Conservation (phyloP, 2,329 filamentous ascomycete species). For the Trichoderma simmonsii region DNA sequence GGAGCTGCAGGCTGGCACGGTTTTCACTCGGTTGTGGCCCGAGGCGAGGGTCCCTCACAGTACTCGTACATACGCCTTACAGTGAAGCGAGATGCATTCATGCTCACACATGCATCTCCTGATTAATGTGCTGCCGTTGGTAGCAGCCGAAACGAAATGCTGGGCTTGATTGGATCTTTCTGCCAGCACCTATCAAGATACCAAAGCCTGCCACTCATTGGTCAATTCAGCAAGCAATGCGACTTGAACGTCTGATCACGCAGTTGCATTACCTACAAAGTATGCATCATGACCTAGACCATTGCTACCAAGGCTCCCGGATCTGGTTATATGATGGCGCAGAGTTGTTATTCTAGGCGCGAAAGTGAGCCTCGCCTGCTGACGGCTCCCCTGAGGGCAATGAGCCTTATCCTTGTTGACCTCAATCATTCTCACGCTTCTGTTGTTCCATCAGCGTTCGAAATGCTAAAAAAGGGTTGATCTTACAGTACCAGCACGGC, state of each 20-base stretch:
- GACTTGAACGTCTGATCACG: neutral
- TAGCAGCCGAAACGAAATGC: neutral
- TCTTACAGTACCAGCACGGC: slow-evolving; percentile 4
- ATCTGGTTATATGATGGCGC: neutral
- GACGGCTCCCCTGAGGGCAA: slow-evolving; percentile 5
- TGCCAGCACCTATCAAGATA: neutral
- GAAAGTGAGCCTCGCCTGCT: slow-evolving; percentile 14
- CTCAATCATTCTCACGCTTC: neutral
- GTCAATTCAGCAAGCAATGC: neutral
- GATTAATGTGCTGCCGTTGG: neutral
- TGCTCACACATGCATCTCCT: neutral
- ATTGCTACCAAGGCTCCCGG: neutral
- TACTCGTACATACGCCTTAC: neutral
- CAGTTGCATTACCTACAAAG: neutral
- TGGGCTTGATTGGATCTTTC: neutral
- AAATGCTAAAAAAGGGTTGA: slow-evolving; percentile 3
- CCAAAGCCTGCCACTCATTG: neutral
- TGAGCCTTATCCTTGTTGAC: neutral
- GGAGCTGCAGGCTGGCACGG: slow-evolving; percentile 2
- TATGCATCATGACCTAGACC: neutral
- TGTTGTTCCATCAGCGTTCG: slow-evolving; percentile 11
- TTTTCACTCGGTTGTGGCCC: slow-evolving; percentile 9
- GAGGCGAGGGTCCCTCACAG: slow-evolving; percentile 12
- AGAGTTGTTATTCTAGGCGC: neutral
- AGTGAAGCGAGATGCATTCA: slow-evolving; percentile 1